These are phyloP conservation scores for Antarctomyces pellizariae DNA, from an alignment of 495 filamentous ascomycete species.

Conservation along the genomic window DNA sequence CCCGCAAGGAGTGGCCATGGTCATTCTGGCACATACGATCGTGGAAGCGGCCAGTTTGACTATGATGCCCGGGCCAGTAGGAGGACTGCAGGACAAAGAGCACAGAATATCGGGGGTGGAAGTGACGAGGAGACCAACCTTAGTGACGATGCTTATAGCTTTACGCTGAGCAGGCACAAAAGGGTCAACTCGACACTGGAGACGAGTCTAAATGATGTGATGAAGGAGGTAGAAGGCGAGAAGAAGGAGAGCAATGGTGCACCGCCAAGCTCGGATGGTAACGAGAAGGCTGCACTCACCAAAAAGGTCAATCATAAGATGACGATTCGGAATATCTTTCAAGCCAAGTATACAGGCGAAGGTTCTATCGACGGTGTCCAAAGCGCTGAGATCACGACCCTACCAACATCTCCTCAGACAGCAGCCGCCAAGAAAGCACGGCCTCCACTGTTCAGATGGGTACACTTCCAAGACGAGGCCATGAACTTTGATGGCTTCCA, in stretches of 20 bases:
- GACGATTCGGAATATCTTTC: slow-evolving; percentile 7
- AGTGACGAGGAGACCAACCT: too few species aligned
- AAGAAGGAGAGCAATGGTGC: background rate
- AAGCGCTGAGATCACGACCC: slow-evolving; percentile 8
- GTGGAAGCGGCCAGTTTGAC: too few species aligned
- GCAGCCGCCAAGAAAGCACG: slow-evolving; percentile 3
- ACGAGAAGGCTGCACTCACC: slow-evolving; percentile 1
- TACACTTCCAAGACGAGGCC: slow-evolving; percentile 11
- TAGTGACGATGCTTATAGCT: too few species aligned
- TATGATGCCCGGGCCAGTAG: too few species aligned
- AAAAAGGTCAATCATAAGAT: slow-evolving; percentile 2
- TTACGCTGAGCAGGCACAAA: too few species aligned
- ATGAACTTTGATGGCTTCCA: slow-evolving; percentile 11
- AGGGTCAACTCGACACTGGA: too few species aligned
- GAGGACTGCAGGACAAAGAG: too few species aligned
- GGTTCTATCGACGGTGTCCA: slow-evolving; percentile 11
- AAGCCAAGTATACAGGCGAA: slow-evolving; percentile 13
- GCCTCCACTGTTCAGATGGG: slow-evolving; percentile 13
- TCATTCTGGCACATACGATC: too few species aligned
- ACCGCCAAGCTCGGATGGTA: slow-evolving; percentile 2
- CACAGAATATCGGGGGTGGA: too few species aligned
- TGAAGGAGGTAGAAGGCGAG: slow-evolving; percentile 5
- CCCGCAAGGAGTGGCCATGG: too few species aligned
- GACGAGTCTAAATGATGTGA: too few species aligned
- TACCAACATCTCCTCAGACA: slow-evolving; percentile 3